Evolutionary conservation across 495 filamentous ascomycete genomes (phyloP).

Genomic region (Trichoderma virens): DNA sequence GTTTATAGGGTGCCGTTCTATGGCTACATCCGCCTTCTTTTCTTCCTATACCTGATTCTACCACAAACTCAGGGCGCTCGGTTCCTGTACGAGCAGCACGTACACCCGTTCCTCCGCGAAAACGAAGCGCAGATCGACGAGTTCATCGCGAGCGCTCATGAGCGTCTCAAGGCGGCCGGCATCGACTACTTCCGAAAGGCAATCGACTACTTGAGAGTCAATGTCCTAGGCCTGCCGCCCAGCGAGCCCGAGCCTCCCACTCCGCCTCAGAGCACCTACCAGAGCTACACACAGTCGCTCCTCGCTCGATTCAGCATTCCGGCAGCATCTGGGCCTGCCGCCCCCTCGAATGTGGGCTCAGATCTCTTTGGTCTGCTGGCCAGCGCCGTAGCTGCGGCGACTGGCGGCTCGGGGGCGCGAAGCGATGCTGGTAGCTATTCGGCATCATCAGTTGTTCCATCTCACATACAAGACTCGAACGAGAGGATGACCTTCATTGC

Average conservation of each 20-base stretch:
- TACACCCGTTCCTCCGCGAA: slow-evolving; percentile 79
- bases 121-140: slow-evolving; percentile 89
- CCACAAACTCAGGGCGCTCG: slow-evolving; percentile 90
- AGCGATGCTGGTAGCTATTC: neutral
- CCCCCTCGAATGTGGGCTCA: slow-evolving; percentile 31
- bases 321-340: slow-evolving; percentile 34
- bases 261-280: slow-evolving; percentile 32
- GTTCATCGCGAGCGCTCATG: slow-evolving; percentile 75
- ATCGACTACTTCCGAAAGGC: slow-evolving; percentile 72
- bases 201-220: slow-evolving; percentile 67
- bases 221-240: slow-evolving; percentile 62
- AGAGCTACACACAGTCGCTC: slow-evolving; percentile 69
- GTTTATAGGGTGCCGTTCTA: slow-evolving; percentile 79
- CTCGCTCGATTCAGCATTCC: slow-evolving; percentile 83
- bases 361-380: slow-evolving; percentile 74
- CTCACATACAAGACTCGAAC: slow-evolving; percentile 47
- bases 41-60: slow-evolving; percentile 94
- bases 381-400: slow-evolving; percentile 49
- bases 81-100: slow-evolving; percentile 70
- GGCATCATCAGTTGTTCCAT: slow-evolving; percentile 49
- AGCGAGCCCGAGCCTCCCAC: slow-evolving; percentile 33
- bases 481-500: slow-evolving; percentile 65
- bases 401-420: slow-evolving; percentile 17
- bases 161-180: slow-evolving; percentile 68
- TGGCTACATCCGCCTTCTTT: slow-evolving; percentile 76